phyloP scores from a whole-genome alignment of 495 filamentous ascomycete species.

The Rhypophila decipiens region DNA sequence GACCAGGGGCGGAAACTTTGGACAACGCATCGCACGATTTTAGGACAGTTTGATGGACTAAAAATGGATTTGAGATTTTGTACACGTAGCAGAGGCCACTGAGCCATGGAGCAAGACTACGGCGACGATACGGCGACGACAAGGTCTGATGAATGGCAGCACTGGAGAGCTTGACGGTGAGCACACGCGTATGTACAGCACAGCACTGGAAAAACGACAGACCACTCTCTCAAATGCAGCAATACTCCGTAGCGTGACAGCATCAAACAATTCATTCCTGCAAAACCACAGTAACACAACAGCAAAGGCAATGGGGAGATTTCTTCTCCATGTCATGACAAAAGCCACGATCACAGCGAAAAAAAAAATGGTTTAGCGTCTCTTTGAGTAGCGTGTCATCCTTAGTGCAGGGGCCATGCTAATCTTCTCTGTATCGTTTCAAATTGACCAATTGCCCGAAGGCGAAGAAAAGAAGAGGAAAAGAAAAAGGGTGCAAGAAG shows the following conservation, averaged over 20 bases:
- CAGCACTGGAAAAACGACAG: not conserved
- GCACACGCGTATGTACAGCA: not conserved
- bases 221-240: too few relatives aligned
- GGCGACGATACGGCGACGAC: too few relatives aligned
- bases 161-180: not conserved
- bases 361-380: conserved; percentile 88
- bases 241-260: too few relatives aligned
- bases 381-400: conserved; percentile 99
- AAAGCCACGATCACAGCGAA: conserved; percentile 11
- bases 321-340: not conserved
- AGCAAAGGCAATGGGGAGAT: not conserved
- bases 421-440: conserved; percentile 73
- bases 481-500: not conserved
- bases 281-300: not conserved
- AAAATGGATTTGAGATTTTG: too few relatives aligned
- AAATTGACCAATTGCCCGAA: conserved; percentile 35
- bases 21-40: too few relatives aligned
- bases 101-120: too few relatives aligned
- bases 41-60: too few relatives aligned
- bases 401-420: conserved; percentile 99
- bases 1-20: too few relatives aligned
- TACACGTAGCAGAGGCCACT: too few relatives aligned
- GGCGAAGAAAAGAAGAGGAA: conserved; percentile 11
- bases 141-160: not conserved
- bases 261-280: not conserved